Percentiles rank a stretch among this genome's conserved stretches.
Evolutionary conservation across 1,284 basidiomycete genomes (phyloP).

Genomic region (Sanghuangporus sanghuang): DNA sequence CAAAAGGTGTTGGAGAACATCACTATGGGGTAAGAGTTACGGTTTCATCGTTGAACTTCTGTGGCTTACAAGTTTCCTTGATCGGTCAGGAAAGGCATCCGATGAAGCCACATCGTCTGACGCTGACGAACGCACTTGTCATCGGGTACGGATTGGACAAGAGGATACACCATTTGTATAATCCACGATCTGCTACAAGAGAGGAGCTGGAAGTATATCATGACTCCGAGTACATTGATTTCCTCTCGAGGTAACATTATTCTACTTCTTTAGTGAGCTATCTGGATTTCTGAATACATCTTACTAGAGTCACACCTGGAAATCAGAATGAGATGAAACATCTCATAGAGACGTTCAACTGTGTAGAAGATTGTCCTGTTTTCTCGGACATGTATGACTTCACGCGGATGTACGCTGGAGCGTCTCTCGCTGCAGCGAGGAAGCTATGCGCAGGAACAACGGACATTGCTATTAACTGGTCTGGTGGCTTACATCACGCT

Average conservation of each 20-base stretch:
- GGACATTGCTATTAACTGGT: slow-evolving; percentile 98
- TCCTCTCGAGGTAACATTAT: slow-evolving; percentile 71
- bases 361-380: slow-evolving; percentile 91
- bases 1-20: slow-evolving; percentile 90
- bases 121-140: slow-evolving; percentile 92
- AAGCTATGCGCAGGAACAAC: slow-evolving; percentile 83
- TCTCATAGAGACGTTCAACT: slow-evolving; percentile 80
- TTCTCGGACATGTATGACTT: slow-evolving; percentile 93
- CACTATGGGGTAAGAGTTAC: slow-evolving; percentile 79
- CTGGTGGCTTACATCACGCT: slow-evolving; percentile 92
- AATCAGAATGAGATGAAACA: slow-evolving; percentile 71
- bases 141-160: slow-evolving; percentile 96
- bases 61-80: background rate
- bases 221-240: slow-evolving; percentile 93
- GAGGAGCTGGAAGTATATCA: slow-evolving; percentile 91
- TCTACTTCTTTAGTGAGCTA: background rate
- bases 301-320: slow-evolving; percentile 75
- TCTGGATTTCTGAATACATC: slow-evolving; percentile 1
- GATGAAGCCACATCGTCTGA: slow-evolving; percentile 48
- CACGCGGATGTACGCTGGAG: slow-evolving; percentile 88
- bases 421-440: slow-evolving; percentile 83
- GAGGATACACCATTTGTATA: slow-evolving; percentile 89
- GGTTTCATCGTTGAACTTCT: background rate
- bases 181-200: slow-evolving; percentile 84
- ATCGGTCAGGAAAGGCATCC: slow-evolving; percentile 6